These are phyloP conservation scores for Arctostaphylos glauca DNA, from an alignment of 148 eudicot species.

Conservation along the genomic window DNA sequence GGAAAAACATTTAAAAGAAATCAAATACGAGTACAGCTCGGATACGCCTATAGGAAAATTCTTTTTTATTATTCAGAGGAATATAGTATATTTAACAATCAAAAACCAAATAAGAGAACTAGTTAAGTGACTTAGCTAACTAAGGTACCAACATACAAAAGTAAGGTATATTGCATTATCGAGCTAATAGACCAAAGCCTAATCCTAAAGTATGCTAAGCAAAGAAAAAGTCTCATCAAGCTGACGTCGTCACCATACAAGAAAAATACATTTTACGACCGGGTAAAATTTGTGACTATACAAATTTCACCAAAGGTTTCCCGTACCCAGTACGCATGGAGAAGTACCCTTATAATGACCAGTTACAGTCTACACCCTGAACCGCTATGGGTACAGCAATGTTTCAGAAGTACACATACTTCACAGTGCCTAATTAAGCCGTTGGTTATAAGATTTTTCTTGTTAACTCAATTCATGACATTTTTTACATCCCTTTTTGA, in stretches of 20 bases:
- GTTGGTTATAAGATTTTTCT: background rate
- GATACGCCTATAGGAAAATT: background rate
- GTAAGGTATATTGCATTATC: background rate
- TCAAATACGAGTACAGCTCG: background rate
- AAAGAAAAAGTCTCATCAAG: background rate
- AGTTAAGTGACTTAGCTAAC: background rate
- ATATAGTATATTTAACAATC: background rate
- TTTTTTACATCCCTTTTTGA: background rate
- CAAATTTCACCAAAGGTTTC: background rate
- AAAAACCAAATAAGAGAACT: background rate
- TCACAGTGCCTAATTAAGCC: background rate
- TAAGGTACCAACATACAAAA: background rate
- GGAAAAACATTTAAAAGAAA: background rate
- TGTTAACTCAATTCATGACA: background rate
- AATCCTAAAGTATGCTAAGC: background rate
- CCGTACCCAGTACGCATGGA: background rate
- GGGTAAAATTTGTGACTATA: background rate
- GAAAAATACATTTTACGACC: background rate
- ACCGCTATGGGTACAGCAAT: background rate
- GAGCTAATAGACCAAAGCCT: background rate
- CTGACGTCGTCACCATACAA: background rate
- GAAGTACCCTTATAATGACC: background rate
- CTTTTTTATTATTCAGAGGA: background rate
- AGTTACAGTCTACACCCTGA: background rate
- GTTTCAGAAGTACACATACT: background rate